phyloP scores from a whole-genome alignment of 176 grass and related monocot species.

The Oryza glaberrima region DNA sequence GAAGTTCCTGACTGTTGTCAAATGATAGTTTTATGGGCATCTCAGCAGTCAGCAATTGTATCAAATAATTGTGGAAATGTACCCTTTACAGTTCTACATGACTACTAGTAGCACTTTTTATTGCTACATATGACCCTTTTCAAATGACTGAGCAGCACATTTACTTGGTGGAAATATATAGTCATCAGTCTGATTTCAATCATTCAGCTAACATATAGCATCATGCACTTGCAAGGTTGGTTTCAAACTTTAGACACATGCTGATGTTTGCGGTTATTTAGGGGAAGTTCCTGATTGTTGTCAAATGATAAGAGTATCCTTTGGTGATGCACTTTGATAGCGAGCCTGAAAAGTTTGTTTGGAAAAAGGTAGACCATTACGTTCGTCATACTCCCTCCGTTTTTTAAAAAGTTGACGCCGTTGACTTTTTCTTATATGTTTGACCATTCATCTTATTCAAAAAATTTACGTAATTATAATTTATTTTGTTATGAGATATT shows the following conservation, averaged over 20 bases:
- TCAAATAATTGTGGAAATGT: neutral
- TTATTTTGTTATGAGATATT: no score
- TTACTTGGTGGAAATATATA: neutral
- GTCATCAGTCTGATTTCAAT: neutral
- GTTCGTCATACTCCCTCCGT: no score
- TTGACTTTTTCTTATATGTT: no score
- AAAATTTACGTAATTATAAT: no score
- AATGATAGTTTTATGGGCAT: neutral
- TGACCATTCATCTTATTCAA: no score
- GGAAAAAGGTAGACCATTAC: no score
- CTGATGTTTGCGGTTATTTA: neutral
- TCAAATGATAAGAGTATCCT: no score
- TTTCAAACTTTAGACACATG: neutral
- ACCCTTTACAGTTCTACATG: neutral
- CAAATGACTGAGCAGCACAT: neutral
- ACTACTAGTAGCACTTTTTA: neutral
- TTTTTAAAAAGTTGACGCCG: no score
- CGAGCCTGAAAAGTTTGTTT: no score
- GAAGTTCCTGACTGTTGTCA: neutral
- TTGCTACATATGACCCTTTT: neutral
- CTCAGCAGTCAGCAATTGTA: neutral
- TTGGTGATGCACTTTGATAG: no score
- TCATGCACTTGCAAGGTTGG: neutral
- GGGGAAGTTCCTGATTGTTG: no score
- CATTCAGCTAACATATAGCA: neutral